Evolutionary conservation across 2,329 filamentous ascomycete species (phyloP), one percentile per base, ranked within the genome.

Genomic region (Monilinia fructigena): DNA sequence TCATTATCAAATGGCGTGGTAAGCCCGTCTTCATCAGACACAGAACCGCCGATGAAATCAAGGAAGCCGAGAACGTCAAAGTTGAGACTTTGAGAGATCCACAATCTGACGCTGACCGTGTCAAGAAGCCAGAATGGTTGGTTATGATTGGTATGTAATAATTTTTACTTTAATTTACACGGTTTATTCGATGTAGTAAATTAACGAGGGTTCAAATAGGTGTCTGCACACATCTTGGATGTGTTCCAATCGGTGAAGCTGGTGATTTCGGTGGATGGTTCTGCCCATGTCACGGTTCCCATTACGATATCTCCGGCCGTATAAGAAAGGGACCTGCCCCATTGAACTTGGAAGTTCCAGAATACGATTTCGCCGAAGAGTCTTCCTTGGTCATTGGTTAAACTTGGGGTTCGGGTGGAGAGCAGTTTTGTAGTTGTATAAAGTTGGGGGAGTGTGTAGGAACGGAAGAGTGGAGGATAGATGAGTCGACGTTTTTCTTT

Each of bases 21-120:
- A 99, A 99, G 91, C 95, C 95, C 80, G 93, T 99, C 80, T 99
- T 99, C 86, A 93, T 99, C 87, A 93, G 95, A 80, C 95, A 99
- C 89, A 92, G 95, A 78, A 99, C 95, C 75, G 82, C 87, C 76
- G 84, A 86, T 77, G 95, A 99, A 84, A 98, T 99, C 83, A 88
- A 93, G 77, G 91, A 97, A 82, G 95, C 95, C 80, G 93, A 97
- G 83, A 86, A 89, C 78, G 87, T 92, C 80, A 90, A 96, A 79
- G 85, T 96, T 80, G 80, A 92, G 76, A 80, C 86, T 72, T 87
- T 99, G 76, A 89, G 95, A 82, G 94, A 99, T 80, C 96, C 95
- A 74, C 89, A 99, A 83, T 76, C 88, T 75, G 95, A 99, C 77
- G 85, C 87, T 71, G 93, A 97, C 77, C 94, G 95, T 83, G 93